Conservation (phyloP, 2,329 filamentous ascomycete genomes). For the Stagonosporopsis chrysanthemi region DNA sequence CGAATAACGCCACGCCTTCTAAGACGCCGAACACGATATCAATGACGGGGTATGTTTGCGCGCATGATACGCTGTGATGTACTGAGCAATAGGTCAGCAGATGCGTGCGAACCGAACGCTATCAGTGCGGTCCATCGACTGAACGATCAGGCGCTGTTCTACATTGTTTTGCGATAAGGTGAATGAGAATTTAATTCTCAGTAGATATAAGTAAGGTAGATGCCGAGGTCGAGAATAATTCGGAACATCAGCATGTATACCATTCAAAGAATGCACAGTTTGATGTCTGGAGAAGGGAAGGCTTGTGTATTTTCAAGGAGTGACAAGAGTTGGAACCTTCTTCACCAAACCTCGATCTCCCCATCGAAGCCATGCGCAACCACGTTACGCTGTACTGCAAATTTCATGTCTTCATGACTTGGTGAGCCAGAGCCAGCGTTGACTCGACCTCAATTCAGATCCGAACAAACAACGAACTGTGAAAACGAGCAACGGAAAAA, state of each 20-base stretch:
- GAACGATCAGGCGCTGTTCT: not conserved
- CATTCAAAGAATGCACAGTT: not conserved
- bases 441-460: not conserved
- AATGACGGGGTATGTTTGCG: not conserved
- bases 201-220: not conserved
- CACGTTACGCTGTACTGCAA: not conserved
- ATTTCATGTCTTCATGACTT: not conserved
- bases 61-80: not conserved
- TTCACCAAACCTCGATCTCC: not conserved
- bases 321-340: not conserved
- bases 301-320: not conserved
- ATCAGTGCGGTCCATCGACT: not conserved
- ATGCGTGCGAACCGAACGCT: not conserved
- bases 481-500: not conserved
- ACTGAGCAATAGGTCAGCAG: not conserved
- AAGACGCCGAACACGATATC: constrained; percentile 1
- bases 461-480: not conserved
- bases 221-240: not conserved
- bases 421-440: constrained; percentile 8
- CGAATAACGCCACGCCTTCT: not conserved
- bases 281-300: not conserved
- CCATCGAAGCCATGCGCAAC: not conserved
- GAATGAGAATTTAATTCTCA: not conserved
- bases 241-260: not conserved
- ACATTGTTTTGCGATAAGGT: not conserved